Evolutionary conservation across 2,329 filamentous ascomycete species (phyloP).

Genomic region (Neopestalotiopsis sp.): DNA sequence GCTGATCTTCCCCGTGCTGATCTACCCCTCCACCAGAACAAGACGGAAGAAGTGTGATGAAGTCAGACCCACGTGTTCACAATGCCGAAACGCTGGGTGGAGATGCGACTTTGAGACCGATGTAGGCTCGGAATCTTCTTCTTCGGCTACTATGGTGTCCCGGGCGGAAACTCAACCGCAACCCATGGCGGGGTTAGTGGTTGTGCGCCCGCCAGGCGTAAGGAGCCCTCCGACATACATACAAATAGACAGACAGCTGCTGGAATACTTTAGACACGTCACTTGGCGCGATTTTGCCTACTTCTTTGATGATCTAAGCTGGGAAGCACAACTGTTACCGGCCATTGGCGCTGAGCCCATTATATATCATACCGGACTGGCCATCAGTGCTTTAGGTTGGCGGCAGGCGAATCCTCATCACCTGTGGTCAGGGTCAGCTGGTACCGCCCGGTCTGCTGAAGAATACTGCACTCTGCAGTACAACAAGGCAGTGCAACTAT

Average conservation of each 20-base stretch:
- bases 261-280: constrained; percentile 1
- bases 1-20: not conserved
- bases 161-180: not conserved
- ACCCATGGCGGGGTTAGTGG: not conserved
- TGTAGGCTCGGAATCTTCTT: not conserved
- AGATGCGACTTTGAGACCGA: not conserved
- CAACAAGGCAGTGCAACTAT: not conserved
- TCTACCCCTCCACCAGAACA: not conserved
- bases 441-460: not conserved
- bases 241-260: not conserved
- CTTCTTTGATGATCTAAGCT: constrained; percentile 6
- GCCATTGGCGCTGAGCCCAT: not conserved
- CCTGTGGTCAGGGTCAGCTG: not conserved
- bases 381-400: not conserved
- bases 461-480: constrained; percentile 11
- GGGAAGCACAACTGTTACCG: not conserved
- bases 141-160: not conserved
- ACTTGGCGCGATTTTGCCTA: not conserved
- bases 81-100: not conserved
- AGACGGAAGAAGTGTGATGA: constrained; percentile 13
- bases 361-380: constrained; percentile 3
- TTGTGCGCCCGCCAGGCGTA: not conserved
- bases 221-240: not conserved
- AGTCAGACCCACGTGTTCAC: not conserved
- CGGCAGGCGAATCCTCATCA: not conserved